Conservation (phyloP, 2,329 filamentous ascomycete species). For the Stemphylium vesicarium region DNA sequence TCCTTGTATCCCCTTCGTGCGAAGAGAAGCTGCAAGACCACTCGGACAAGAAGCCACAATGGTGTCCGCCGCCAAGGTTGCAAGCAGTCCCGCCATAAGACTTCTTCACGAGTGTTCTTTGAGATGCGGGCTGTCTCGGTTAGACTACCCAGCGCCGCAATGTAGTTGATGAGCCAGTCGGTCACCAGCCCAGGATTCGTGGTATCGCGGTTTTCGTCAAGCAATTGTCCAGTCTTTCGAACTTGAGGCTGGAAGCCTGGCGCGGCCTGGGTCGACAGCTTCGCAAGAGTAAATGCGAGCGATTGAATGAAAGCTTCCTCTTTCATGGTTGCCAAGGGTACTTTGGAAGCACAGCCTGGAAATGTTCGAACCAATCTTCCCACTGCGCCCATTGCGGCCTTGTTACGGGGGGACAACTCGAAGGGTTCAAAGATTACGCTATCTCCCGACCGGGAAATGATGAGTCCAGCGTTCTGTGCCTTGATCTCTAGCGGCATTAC, state of each 20-base stretch:
- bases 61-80: slow-evolving; percentile 60
- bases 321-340: slow-evolving; percentile 32
- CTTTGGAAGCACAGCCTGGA: slow-evolving; percentile 49
- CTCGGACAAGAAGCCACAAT: slow-evolving; percentile 62
- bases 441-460: slow-evolving; percentile 41
- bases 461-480: slow-evolving; percentile 55
- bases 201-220: slow-evolving; percentile 57
- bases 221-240: slow-evolving; percentile 47
- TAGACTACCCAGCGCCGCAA: slow-evolving; percentile 42
- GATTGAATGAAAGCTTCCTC: slow-evolving; percentile 26
- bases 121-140: slow-evolving; percentile 39
- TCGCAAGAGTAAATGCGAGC: slow-evolving; percentile 41
- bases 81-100: slow-evolving; percentile 51
- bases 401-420: slow-evolving; percentile 53
- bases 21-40: slow-evolving; percentile 53
- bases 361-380: slow-evolving; percentile 46
- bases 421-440: slow-evolving; percentile 52
- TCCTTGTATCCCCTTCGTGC: slow-evolving; percentile 27
- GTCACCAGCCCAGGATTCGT: slow-evolving; percentile 59
- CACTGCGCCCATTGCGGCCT: slow-evolving; percentile 39
- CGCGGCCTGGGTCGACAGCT: slow-evolving; percentile 45
- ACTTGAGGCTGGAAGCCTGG: slow-evolving; percentile 42
- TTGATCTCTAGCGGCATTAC: slow-evolving; percentile 50
- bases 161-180: slow-evolving; percentile 55
- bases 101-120: slow-evolving; percentile 64